Conservation (phyloP, 228 moss, liverwort and hornwort genomes). For the Sphagnum magellanicum region DNA sequence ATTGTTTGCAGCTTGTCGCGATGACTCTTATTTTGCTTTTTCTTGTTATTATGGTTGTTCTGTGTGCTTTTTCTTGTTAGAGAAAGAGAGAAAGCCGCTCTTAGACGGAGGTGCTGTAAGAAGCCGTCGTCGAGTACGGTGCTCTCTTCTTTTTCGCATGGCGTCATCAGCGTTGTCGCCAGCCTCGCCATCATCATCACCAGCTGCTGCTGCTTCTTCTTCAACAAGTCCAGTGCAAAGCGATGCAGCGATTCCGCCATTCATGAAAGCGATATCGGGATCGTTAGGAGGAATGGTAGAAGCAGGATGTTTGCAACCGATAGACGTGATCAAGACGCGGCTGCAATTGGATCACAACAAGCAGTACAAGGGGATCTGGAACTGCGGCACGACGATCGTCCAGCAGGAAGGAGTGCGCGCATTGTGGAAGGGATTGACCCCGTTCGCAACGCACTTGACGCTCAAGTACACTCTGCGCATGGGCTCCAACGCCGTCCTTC, state of each 20-base stretch:
- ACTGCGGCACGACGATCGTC: constrained; percentile 66
- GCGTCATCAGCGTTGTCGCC: too few relatives aligned
- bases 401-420: constrained; percentile 71
- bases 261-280: constrained; percentile 79
- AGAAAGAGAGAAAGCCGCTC: too few relatives aligned
- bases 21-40: too few relatives aligned
- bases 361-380: constrained; percentile 77
- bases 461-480: constrained; percentile 91
- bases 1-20: too few relatives aligned
- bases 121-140: too few relatives aligned
- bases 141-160: too few relatives aligned
- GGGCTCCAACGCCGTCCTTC: constrained; percentile 85
- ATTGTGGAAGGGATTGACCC: constrained; percentile 94
- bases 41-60: too few relatives aligned
- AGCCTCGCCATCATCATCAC: background rate
- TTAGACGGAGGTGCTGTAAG: too few relatives aligned
- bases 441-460: constrained; percentile 88
- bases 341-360: constrained; percentile 76
- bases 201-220: background rate
- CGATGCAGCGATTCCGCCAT: constrained; percentile 62
- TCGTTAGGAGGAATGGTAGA: constrained; percentile 83
- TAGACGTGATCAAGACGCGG: constrained; percentile 95
- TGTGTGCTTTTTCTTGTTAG: too few relatives aligned
- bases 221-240: background rate
- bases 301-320: constrained; percentile 87